Evolutionary conservation across 2,329 filamentous ascomycete species (phyloP).

Genomic region (Fusarium verrucosum): DNA sequence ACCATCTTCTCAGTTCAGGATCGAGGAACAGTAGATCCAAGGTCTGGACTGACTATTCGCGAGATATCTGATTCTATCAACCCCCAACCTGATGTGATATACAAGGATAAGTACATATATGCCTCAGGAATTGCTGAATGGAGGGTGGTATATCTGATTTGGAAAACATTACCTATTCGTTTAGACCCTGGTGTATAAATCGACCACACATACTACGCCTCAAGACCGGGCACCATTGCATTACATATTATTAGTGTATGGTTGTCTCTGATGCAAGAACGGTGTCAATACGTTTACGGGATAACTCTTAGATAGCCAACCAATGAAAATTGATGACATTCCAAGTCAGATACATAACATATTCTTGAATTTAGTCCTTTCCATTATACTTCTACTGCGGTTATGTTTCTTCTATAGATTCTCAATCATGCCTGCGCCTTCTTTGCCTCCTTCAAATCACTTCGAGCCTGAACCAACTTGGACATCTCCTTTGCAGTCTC

Average conservation of each 20-base stretch:
- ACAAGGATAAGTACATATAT: not conserved
- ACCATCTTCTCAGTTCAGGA: not conserved
- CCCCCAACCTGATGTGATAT: not conserved
- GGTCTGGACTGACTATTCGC: not conserved
- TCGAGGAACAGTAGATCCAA: not conserved
- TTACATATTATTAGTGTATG: too few relatives aligned
- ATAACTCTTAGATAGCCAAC: too few relatives aligned
- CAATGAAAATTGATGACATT: not conserved
- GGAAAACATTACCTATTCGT: not conserved
- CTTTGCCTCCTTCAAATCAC: slow-evolving; percentile 41
- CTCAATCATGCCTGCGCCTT: slow-evolving; percentile 11
- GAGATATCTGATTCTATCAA: not conserved
- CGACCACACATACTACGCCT: not conserved
- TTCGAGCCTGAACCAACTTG: slow-evolving; percentile 46
- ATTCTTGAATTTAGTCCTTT: not conserved
- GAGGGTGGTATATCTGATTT: not conserved
- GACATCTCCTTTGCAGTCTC: slow-evolving; percentile 48
- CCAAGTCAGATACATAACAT: not conserved
- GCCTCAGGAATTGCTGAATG: not conserved
- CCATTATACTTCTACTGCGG: not conserved
- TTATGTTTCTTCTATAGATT: not conserved
- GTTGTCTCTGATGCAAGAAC: not conserved
- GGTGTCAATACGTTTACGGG: not conserved
- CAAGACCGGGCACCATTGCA: not conserved
- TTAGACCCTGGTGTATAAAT: not conserved